Base-by-base conservation (phyloP, 768 basidiomycete genomes). In the Tylopilus rubrobrunneus region DNA sequence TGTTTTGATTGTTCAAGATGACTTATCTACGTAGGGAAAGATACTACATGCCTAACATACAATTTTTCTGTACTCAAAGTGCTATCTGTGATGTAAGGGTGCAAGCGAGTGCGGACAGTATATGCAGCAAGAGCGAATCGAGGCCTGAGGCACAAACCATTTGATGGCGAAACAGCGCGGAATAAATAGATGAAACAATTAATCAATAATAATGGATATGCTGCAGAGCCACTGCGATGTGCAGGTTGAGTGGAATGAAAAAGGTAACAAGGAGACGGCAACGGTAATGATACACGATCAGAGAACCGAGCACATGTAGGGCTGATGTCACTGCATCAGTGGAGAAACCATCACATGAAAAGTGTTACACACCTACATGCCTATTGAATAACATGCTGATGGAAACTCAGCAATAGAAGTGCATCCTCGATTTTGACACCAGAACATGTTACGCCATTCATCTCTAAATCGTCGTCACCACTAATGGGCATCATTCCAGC, bases 361-460 rank as follows among this genome's bases (percentile, higher is more conserved):
- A 40, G 37, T 12, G 33, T 44, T 17, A 59, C 61, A 12, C 56
- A 68, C 67, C 62, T 64, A 61, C 56, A 61, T 27, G 56, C 45
- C 75, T 73, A 83, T 56, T 79, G 83, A 59, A 81, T 78, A 58
- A 77, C 75, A 60, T 84, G 82, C 44, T 85, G 81, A 63, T 86
- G 84, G 74, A 91, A 91, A 67, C 82, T 83, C 57, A 91, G 76
- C 48, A 91, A 74, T 39, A 91, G 70, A 31, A 87, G 70, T 5
- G 88, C 88, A 61, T 91, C 88, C 68, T 89, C 88, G 48, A 87
- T 75, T 62, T 77, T 82, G 56, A 87, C 81, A 45, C 83, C 83
- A 53, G 76, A 78, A 55, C 69, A 77, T 41, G 63, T 69, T 45
- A 60, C 52, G 12, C 72, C 63, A 45, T 57, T 60, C 62, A 64